Evolutionary conservation across 495 filamentous ascomycete species (phyloP).

Genomic region (Penicillium daleae): DNA sequence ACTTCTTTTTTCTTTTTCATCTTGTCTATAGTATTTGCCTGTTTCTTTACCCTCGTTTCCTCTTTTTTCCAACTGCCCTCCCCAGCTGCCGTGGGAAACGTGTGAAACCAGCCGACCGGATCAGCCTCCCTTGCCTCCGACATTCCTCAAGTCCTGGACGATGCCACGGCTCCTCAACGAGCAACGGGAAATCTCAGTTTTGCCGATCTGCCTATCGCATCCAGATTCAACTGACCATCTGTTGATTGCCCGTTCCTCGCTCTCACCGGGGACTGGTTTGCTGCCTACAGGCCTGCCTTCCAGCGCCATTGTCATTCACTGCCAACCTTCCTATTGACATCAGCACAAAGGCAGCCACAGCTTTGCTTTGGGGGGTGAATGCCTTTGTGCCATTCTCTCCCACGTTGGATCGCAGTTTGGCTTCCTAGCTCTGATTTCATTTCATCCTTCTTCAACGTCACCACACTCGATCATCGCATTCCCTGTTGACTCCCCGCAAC

Average conservation of each 20-base stretch:
- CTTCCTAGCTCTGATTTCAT: slow-evolving; percentile 15
- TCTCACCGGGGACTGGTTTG: slow-evolving; percentile 1
- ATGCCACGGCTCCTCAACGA: slow-evolving; percentile 19
- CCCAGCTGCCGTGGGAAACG: slow-evolving; percentile 9
- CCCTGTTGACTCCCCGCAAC: slow-evolving; percentile 4
- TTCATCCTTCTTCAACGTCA: slow-evolving; percentile 3
- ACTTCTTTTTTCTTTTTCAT: not conserved
- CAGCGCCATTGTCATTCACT: slow-evolving; percentile 12
- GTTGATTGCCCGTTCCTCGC: slow-evolving; percentile 11
- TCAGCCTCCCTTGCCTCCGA: slow-evolving; percentile 20
- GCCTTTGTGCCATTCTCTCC: slow-evolving; percentile 2
- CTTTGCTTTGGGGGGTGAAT: not conserved
- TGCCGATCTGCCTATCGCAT: slow-evolving; percentile 8
- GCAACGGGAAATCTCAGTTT: slow-evolving; percentile 18
- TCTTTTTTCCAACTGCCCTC: not conserved
- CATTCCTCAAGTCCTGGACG: slow-evolving; percentile 29
- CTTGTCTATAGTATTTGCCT: not conserved
- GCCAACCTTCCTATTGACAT: not conserved
- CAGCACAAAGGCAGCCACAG: not conserved
- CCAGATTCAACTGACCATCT: slow-evolving; percentile 12
- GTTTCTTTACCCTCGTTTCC: not conserved
- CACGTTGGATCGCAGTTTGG: not conserved
- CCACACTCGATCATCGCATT: slow-evolving; percentile 10
- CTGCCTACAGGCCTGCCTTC: not conserved
- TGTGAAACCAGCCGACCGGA: not conserved